phyloP scores from a whole-genome alignment of 1,139 yeast genomes.

The Scheffersomyces quercinus region DNA sequence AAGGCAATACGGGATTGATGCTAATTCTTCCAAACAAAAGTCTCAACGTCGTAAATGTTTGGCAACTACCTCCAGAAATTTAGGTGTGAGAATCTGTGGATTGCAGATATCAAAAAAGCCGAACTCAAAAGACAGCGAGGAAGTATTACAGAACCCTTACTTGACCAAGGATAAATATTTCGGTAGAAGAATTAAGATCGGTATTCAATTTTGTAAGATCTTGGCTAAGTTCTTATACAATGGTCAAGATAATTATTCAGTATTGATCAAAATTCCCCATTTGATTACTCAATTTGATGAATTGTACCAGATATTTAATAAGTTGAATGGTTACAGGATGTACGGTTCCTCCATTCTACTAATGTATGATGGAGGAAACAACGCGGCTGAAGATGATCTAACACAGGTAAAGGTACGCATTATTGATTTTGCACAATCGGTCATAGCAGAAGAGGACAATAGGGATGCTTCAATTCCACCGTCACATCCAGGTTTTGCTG shows the following conservation, averaged over 20 bases:
- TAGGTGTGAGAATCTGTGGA: conserved; percentile 95
- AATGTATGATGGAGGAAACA: conserved; percentile 75
- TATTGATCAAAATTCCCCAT: conserved; percentile 67
- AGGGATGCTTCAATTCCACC: conserved; percentile 55
- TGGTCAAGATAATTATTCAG: conserved; percentile 59
- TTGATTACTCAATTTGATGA: conserved; percentile 61
- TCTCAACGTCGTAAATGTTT: conserved; percentile 85
- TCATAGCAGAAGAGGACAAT: conserved; percentile 61
- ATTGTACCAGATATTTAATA: conserved; percentile 53
- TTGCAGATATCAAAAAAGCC: conserved; percentile 53
- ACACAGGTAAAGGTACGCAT: conserved; percentile 58
- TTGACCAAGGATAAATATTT: conserved; percentile 85
- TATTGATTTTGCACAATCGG: conserved; percentile 95
- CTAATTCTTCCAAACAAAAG: conserved; percentile 64
- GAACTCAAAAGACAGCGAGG: conserved; percentile 12
- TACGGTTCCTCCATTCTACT: conserved; percentile 88
- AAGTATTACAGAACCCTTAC: conserved; percentile 26
- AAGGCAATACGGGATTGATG: conserved; percentile 96
- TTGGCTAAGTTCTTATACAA: conserved; percentile 78
- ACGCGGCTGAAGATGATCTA: conserved; percentile 12
- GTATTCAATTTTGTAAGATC: conserved; percentile 73
- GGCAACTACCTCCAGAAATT: conserved; percentile 72
- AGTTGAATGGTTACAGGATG: conserved; percentile 77
- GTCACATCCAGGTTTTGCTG: conserved; percentile 59
- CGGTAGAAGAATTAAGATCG: conserved; percentile 78